phyloP scores from a whole-genome alignment of 805 yeast genomes.

The Clavispora santaluciae region DNA sequence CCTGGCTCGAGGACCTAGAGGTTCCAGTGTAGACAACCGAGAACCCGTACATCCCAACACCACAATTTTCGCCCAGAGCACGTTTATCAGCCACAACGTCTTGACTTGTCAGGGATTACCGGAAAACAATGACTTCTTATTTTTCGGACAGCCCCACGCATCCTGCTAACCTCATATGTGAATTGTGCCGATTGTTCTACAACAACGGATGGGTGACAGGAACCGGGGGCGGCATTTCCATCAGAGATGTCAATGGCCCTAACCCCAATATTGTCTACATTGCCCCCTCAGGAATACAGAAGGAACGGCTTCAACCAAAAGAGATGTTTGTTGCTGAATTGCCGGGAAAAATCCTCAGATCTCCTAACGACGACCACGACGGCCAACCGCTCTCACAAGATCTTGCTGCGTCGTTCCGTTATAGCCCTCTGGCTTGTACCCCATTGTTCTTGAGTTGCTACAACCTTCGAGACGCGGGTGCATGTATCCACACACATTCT shows the following conservation, averaged over 20 bases:
- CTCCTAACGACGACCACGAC: constrained; percentile 43
- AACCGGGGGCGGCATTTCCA: constrained; percentile 93
- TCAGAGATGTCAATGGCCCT: constrained; percentile 44
- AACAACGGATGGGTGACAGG: constrained; percentile 90
- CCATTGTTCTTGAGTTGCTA: constrained; percentile 79
- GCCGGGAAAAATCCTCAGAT: constrained; percentile 48
- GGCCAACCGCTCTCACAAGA: constrained; percentile 21
- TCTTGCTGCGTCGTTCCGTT: constrained; percentile 36
- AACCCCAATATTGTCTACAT: constrained; percentile 54
- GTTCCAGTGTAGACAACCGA: neutral
- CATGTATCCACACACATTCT: constrained; percentile 93
- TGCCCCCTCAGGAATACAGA: constrained; percentile 96
- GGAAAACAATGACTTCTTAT: neutral
- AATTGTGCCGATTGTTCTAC: constrained; percentile 71
- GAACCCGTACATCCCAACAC: neutral
- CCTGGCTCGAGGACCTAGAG: too few species aligned
- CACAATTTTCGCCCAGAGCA: neutral
- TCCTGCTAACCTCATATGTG: constrained; percentile 84
- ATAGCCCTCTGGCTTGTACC: constrained; percentile 91
- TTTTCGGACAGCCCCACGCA: constrained; percentile 45
- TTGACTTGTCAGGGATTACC: too few species aligned
- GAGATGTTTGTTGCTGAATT: constrained; percentile 75
- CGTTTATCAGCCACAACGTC: neutral
- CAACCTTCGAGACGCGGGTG: constrained; percentile 69
- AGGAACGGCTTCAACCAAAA: constrained; percentile 77